Evolutionary conservation across 371 early-diverging fungal species (phyloP).

Genomic region (Capillidium heterosporum): DNA sequence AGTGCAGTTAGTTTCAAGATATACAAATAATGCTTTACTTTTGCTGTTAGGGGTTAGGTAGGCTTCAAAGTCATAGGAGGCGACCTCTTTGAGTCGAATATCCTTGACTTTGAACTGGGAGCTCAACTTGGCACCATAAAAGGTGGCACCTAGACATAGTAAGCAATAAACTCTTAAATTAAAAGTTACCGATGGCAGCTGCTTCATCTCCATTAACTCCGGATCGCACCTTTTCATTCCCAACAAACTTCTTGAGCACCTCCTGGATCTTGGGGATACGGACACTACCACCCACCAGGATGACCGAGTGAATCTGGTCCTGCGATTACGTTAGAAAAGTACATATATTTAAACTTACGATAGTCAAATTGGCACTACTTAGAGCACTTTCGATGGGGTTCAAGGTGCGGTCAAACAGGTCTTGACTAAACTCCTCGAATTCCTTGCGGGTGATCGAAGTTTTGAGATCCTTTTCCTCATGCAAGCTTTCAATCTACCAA

Average conservation of each 20-base stretch:
- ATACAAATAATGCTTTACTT: conserved; percentile 8
- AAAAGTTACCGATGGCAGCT: conserved; percentile 70
- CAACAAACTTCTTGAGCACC: conserved; percentile 43
- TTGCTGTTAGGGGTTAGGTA: conserved; percentile 42
- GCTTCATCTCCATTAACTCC: conserved; percentile 93
- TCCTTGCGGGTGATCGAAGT: conserved; percentile 53
- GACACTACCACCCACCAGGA: conserved; percentile 88
- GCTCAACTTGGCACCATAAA: conserved; percentile 72
- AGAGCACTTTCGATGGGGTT: conserved; percentile 55
- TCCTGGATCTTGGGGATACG: conserved; percentile 75
- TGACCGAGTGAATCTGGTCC: conserved; percentile 58
- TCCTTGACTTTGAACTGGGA: conserved; percentile 74
- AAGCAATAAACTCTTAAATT: conserved; percentile 90
- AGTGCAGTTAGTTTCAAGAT: conserved; percentile 5
- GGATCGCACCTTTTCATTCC: conserved; percentile 54
- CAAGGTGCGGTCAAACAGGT: conserved; percentile 49
- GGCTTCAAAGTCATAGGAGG: conserved; percentile 54
- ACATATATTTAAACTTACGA: conserved; percentile 21
- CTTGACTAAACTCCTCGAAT: conserved; percentile 42
- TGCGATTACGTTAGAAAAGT: conserved; percentile 5
- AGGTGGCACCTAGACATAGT: conserved; percentile 77
- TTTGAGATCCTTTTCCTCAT: conserved; percentile 72
- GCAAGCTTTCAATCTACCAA: conserved; percentile 57
- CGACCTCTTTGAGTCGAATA: conserved; percentile 68
- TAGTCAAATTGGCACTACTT: conserved; percentile 35